phyloP scores from a whole-genome alignment of 2,329 filamentous ascomycete genomes.

The Thelonectria rubi region DNA sequence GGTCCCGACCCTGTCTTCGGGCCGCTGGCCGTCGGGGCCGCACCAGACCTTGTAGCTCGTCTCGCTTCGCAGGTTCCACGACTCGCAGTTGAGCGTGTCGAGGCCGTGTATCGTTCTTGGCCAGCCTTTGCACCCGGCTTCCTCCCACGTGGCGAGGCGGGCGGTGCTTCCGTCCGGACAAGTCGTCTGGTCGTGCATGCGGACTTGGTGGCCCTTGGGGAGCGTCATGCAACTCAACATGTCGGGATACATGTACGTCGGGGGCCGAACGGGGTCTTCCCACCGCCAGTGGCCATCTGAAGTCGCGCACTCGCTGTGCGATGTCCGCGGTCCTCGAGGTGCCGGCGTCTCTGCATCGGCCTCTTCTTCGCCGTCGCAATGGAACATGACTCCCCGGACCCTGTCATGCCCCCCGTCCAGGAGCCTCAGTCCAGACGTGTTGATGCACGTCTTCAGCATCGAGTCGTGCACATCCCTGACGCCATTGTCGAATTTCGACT shows the following conservation, averaged over 20 bases:
- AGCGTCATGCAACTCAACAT: slow-evolving; percentile 9
- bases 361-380: slow-evolving; percentile 1
- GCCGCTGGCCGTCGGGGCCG: background rate
- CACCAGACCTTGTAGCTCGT: slow-evolving; percentile 20
- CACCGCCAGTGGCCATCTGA: slow-evolving; percentile 5
- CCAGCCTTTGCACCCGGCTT: slow-evolving; percentile 1
- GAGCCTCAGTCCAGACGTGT: background rate
- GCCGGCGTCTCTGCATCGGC: background rate
- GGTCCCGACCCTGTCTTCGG: background rate
- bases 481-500: background rate
- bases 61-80: background rate
- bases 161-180: background rate
- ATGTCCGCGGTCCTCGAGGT: background rate
- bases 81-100: slow-evolving; percentile 12
- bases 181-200: background rate
- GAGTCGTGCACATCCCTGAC: slow-evolving; percentile 13
- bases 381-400: slow-evolving; percentile 10
- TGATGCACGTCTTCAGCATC: slow-evolving; percentile 20
- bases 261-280: slow-evolving; percentile 5
- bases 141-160: background rate
- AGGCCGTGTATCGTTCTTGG: slow-evolving; percentile 5
- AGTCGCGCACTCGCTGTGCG: slow-evolving; percentile 14
- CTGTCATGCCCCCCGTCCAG: background rate
- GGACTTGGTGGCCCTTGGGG: background rate
- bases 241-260: slow-evolving; percentile 13